These are phyloP conservation scores for Pichia cephalocereana DNA, from an alignment of 805 yeast genomes.

Conservation along the genomic window DNA sequence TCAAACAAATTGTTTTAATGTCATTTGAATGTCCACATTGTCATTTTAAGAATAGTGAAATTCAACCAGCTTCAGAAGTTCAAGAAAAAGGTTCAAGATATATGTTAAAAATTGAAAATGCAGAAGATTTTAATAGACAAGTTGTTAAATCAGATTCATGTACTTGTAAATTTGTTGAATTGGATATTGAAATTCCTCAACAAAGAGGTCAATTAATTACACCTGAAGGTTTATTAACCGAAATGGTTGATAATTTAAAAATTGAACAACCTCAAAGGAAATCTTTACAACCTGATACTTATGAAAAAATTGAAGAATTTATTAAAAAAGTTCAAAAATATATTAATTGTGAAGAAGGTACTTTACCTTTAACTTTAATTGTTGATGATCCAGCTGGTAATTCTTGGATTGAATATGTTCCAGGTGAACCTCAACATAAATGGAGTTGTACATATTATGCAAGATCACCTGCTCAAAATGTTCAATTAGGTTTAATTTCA, in stretches of 20 bases:
- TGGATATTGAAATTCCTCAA: conserved; percentile 92
- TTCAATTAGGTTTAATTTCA: conserved; percentile 69
- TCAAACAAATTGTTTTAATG: conserved; percentile 86
- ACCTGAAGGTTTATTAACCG: conserved; percentile 78
- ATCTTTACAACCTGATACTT: conserved; percentile 61
- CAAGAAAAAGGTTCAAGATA: conserved; percentile 82
- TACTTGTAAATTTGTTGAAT: conserved; percentile 65
- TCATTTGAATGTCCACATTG: conserved; percentile 96
- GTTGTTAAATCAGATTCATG: conserved; percentile 88
- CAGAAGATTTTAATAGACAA: conserved; percentile 78
- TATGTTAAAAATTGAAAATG: conserved; percentile 54
- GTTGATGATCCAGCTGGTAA: conserved; percentile 95
- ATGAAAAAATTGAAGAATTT: conserved; percentile 66
- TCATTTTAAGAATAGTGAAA: conserved; percentile 80
- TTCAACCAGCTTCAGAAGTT: conserved; percentile 91
- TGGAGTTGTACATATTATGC: conserved; percentile 80
- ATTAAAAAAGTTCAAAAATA: conserved; percentile 49
- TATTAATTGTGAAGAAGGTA: conserved; percentile 56
- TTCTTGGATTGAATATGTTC: conserved; percentile 87
- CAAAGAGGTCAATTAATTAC: conserved; percentile 90
- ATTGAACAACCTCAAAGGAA: conserved; percentile 78
- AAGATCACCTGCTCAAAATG: conserved; percentile 85
- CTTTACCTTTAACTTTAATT: conserved; percentile 67
- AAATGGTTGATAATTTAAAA: conserved; percentile 73
- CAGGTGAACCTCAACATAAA: conserved; percentile 81